Conservation (phyloP, 768 basidiomycete species). For the Porphyrellus cyaneotinctus region DNA sequence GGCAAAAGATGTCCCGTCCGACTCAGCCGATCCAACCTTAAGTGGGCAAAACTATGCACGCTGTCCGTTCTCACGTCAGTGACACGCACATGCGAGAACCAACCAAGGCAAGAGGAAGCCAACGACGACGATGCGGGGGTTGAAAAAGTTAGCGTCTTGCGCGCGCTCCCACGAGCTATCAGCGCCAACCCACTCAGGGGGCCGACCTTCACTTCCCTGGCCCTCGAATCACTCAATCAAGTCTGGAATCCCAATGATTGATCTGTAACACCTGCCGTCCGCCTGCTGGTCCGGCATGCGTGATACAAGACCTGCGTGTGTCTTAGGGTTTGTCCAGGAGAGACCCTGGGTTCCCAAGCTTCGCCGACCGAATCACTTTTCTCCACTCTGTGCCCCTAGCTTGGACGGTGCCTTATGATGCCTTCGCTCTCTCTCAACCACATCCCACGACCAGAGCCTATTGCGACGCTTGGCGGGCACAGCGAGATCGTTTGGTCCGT, state of each 20-base stretch:
- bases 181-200: slow-evolving; percentile 29
- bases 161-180: slow-evolving; percentile 27
- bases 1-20: slow-evolving; percentile 8
- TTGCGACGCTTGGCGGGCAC: slow-evolving; percentile 22
- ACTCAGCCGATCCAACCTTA: slow-evolving; percentile 7
- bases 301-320: slow-evolving; percentile 28
- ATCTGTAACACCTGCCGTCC: slow-evolving; percentile 32
- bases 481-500: slow-evolving; percentile 30
- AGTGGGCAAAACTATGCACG: slow-evolving; percentile 5
- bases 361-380: slow-evolving; percentile 20
- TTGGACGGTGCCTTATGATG: slow-evolving; percentile 21
- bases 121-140: slow-evolving; percentile 3
- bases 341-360: slow-evolving; percentile 24
- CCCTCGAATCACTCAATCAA: slow-evolving; percentile 27
- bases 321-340: slow-evolving; percentile 28
- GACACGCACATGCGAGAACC: slow-evolving; percentile 3
- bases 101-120: background rate
- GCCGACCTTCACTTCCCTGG: slow-evolving; percentile 21
- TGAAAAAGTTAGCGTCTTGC: slow-evolving; percentile 5
- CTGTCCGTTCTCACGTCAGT: slow-evolving; percentile 7
- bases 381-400: slow-evolving; percentile 24
- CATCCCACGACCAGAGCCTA: slow-evolving; percentile 21
- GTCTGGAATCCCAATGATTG: slow-evolving; percentile 32
- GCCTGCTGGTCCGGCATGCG: slow-evolving; percentile 31
- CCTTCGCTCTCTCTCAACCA: slow-evolving; percentile 32